These are phyloP conservation scores for Amanita molliuscula DNA, from an alignment of 768 basidiomycete species.

Conservation along the genomic window DNA sequence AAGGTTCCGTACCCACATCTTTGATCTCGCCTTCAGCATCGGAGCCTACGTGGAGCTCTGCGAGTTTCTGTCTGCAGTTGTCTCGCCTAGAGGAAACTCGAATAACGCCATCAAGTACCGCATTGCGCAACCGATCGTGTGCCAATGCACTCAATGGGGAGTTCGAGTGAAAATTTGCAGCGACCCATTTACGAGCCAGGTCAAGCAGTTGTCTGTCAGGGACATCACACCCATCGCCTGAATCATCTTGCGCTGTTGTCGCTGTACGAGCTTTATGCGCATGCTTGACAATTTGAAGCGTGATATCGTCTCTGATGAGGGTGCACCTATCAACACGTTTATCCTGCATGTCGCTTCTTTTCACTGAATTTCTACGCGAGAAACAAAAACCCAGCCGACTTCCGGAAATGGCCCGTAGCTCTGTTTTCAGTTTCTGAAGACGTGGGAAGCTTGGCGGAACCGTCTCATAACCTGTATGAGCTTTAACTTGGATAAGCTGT, in stretches of 20 bases:
- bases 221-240: conserved; percentile 9
- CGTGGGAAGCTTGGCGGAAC: conserved; percentile 17
- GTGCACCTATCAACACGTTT: conserved; percentile 44
- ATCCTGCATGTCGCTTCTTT: conserved; percentile 13
- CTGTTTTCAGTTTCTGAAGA: conserved; percentile 54
- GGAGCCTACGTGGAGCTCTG: conserved; percentile 7
- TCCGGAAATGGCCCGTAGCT: conserved; percentile 65
- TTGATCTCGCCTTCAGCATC: background rate
- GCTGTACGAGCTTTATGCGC: conserved; percentile 36
- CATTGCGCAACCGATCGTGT: conserved; percentile 51
- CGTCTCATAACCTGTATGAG: conserved; percentile 20
- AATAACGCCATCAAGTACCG: conserved; percentile 51
- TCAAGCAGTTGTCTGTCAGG: conserved; percentile 46
- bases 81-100: conserved; percentile 36
- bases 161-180: conserved; percentile 48
- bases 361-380: conserved; percentile 16
- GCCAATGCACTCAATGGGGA: conserved; percentile 53
- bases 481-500: conserved; percentile 44
- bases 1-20: conserved; percentile 56
- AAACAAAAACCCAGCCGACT: conserved; percentile 55
- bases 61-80: conserved; percentile 18
- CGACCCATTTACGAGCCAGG: conserved; percentile 65
- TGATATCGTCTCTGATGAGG: conserved; percentile 49
- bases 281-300: conserved; percentile 67
- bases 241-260: conserved; percentile 4